Base-by-base conservation (phyloP, 2,329 filamentous ascomycete genomes). In the Diplodia intermedia region DNA sequence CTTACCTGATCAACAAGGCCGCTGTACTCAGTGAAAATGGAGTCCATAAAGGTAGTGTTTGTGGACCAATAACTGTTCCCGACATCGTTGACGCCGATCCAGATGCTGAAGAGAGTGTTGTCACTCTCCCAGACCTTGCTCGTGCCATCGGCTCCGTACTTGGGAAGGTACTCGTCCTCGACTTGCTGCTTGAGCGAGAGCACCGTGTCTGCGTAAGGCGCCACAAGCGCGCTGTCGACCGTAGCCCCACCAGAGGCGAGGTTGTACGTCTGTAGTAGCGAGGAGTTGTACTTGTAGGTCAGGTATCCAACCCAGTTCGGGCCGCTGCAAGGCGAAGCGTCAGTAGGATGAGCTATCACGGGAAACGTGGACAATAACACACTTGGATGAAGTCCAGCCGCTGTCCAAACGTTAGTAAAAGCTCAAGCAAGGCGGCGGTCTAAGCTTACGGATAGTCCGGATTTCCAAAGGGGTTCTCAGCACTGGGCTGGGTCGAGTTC, bases 381-480 rank as follows among this genome's bases (percentile, higher is more conserved):
- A 70, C 69, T 71, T 71, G 26, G 69, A 68, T n/a, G 69, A 69
- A 31, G 69, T 69, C 50, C 55, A 69, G 18, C 69, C 69, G 23
- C 68, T 69, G 69, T 40, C 26, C 4, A 54, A 47, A 33, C 49
- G 56, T 63, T 20, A 65, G 50, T 31, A 36, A 18, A 18, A 9
- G 8, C 14, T 3, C 18, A 50, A 40, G 2, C 15, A 12, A 18
- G 26, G 15, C 15, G 15, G 23, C 18, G 18, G 6, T 29, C 26
- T 14, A 7, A 2, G 18, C 72, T 69, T 73, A 76, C 73, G 83
- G 85, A 70, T 85, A 86, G 0, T 79, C 57, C 0, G 88, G 88
- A 72, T 91, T 91, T 0, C 89, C 88, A 70, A 90, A 79, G 0
- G 88, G 86, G 72, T 88, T 87, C 6, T 77, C 75, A 4, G 80